Conservation (phyloP, 2,329 filamentous ascomycete genomes). For the Elsinoe ampelina region DNA sequence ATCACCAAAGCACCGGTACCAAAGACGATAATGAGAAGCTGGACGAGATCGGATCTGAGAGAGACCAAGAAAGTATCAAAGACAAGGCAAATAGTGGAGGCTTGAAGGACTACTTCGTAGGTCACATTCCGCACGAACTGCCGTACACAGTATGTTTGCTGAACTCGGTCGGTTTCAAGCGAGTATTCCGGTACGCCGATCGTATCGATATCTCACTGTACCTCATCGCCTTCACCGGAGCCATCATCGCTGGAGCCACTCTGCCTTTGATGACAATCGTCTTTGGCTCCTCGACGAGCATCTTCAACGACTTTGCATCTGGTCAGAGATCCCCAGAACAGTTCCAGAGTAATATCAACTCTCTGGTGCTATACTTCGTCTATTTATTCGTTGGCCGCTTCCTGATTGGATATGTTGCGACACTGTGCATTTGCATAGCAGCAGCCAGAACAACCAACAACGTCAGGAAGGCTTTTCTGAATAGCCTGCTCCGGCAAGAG, state of each 20-base stretch:
- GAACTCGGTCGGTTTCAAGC: slow-evolving; percentile 10
- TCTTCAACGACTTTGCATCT: slow-evolving; percentile 35
- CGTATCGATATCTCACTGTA: slow-evolving; percentile 22
- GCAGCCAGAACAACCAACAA: slow-evolving; percentile 44
- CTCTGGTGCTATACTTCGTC: slow-evolving; percentile 56
- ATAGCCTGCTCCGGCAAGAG: slow-evolving; percentile 54
- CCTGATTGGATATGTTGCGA: slow-evolving; percentile 48
- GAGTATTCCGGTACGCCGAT: slow-evolving; percentile 28
- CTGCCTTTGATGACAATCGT: slow-evolving; percentile 44
- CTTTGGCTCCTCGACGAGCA: slow-evolving; percentile 42
- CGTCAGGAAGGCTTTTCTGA: slow-evolving; percentile 52
- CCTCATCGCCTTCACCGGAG: slow-evolving; percentile 24
- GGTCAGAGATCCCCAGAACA: slow-evolving; percentile 15
- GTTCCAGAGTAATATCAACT: slow-evolving; percentile 20
- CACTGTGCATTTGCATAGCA: slow-evolving; percentile 38
- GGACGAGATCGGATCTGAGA: no score
- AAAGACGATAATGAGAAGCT: no score
- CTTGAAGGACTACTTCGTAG: no score
- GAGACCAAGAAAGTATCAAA: no score
- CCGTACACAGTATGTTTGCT: background rate
- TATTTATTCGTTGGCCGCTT: slow-evolving; percentile 61
- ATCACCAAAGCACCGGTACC: no score
- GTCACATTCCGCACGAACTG: no score
- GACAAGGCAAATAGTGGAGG: no score
- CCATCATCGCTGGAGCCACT: slow-evolving; percentile 36